Evolutionary conservation across 2,329 filamentous ascomycete genomes (phyloP).

Genomic region (Aspergillus clavatus): DNA sequence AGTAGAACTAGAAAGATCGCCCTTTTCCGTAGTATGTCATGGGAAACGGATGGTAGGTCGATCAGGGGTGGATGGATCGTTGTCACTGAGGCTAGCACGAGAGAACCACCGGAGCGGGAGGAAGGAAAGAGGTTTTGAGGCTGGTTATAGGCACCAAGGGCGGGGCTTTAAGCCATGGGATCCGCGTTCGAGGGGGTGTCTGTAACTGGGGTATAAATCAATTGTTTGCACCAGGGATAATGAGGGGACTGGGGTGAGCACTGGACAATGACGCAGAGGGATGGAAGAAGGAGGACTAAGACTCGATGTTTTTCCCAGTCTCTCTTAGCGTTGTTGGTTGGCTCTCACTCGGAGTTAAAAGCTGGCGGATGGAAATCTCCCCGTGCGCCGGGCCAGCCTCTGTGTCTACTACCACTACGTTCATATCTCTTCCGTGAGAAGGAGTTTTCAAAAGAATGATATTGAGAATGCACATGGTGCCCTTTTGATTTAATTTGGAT

Average conservation of each 20-base stretch:
- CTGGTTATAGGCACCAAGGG: not conserved
- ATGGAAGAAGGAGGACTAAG: not conserved
- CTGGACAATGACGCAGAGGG: not conserved
- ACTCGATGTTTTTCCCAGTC: not conserved
- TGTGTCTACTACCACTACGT: too few species aligned
- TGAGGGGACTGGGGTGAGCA: not conserved
- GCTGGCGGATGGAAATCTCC: not conserved
- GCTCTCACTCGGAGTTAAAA: not conserved
- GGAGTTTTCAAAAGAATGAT: too few species aligned
- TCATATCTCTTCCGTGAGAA: too few species aligned
- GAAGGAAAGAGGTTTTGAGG: not conserved
- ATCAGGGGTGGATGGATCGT: constrained; percentile 6
- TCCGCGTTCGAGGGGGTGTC: not conserved
- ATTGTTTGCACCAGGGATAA: not conserved
- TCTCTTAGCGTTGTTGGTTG: not conserved
- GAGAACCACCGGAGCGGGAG: not conserved
- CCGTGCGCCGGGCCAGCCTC: not conserved
- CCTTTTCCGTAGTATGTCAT: not conserved
- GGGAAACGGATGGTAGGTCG: constrained; percentile 2
- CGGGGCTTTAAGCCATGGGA: constrained; percentile 4
- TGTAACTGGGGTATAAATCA: not conserved
- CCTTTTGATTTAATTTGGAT: too few species aligned
- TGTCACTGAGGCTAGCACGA: not conserved
- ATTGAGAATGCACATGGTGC: too few species aligned
- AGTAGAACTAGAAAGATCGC: not conserved